Evolutionary conservation across 2,329 filamentous ascomycete genomes (phyloP), one percentile per base, ranked within the genome.

Genomic region (Penicillium sp.): DNA sequence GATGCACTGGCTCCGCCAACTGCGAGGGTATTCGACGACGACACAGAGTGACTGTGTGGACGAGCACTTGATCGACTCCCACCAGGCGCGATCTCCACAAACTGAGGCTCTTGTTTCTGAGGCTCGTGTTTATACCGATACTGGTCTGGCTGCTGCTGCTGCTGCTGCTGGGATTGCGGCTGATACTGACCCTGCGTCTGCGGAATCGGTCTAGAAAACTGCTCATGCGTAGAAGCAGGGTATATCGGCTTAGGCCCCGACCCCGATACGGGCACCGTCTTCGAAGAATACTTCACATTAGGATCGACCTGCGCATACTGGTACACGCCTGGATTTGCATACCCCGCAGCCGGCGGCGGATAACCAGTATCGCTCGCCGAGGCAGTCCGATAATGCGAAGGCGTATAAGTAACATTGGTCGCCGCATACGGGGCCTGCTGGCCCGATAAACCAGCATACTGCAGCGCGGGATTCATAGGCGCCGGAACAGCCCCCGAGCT

Each of bases 301-400:
- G 70, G 70, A 47, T 76, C 74, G 15, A 75, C 60, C 36, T 77
- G 72, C 4, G 75, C 74, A 61, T 77, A 78, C 58, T 77, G 75
- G 42, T 66, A 77, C 23, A 65, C 63, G 13, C 64, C 49, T 1
- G 70, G 72, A 5, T 72, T 61, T 12, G 73, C 72, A 64, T 77
- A 76, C 10, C 61, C 52, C 1, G 41, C 58, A 23, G 61, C 23
- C 6, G 54, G 54, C 6, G 60, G 41, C 15, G 63, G 58, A 21
- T 64, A 53, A 6, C 49, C 54, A 25, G 66, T 36, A 48, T 72
- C 69, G 13, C 55, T 66, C 0, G 62, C 59, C 5, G 74, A 74
- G n/a, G 65, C 61, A 19, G 65, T 66, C 7, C 70, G 71, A 39
- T 75, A 68, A 58, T 75, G 73, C 48, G 67, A 66, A 17, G 67